A percentile compares a stretch with the other conserved stretches of the same genome.
Conservation (phyloP, 495 filamentous ascomycete genomes). For the Aspergillus funiculosus region DNA sequence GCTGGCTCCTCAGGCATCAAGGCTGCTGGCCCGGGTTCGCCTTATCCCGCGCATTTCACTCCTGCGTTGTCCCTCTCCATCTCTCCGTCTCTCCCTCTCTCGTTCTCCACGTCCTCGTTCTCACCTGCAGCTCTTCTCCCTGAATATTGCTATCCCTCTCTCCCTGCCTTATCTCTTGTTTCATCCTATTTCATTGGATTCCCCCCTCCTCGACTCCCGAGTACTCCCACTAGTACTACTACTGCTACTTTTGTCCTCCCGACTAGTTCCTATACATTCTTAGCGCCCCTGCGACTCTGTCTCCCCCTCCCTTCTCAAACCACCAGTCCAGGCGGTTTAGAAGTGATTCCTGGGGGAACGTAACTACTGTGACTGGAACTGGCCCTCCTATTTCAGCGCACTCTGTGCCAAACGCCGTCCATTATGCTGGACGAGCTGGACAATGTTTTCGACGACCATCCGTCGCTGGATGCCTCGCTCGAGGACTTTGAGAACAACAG, state of each 20-base stretch:
- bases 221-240: conserved; percentile 4
- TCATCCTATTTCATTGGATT: conserved; percentile 4
- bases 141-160: conserved; percentile 1
- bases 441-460: conserved; percentile 58
- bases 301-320: conserved; percentile 6
- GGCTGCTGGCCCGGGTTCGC: conserved; percentile 9
- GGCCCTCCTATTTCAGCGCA: conserved; percentile 18
- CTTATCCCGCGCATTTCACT: conserved; percentile 12
- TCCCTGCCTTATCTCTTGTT: background rate
- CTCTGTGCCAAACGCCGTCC: conserved; percentile 33
- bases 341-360: conserved; percentile 9
- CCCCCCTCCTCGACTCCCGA: conserved; percentile 7
- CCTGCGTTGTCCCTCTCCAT: conserved; percentile 10
- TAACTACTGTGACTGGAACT: conserved; percentile 19
- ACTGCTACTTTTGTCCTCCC: conserved; percentile 1
- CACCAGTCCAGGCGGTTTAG: conserved; percentile 9
- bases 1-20: conserved; percentile 24
- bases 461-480: conserved; percentile 64
- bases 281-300: conserved; percentile 19
- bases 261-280: conserved; percentile 8
- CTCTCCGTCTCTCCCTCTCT: conserved; percentile 13
- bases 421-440: conserved; percentile 47
- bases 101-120: conserved; percentile 5
- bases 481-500: conserved; percentile 66
- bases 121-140: conserved; percentile 14